Evolutionary conservation across 768 basidiomycete genomes (phyloP), one percentile per base, ranked within the genome.

Genomic region (Harrya chromipes): DNA sequence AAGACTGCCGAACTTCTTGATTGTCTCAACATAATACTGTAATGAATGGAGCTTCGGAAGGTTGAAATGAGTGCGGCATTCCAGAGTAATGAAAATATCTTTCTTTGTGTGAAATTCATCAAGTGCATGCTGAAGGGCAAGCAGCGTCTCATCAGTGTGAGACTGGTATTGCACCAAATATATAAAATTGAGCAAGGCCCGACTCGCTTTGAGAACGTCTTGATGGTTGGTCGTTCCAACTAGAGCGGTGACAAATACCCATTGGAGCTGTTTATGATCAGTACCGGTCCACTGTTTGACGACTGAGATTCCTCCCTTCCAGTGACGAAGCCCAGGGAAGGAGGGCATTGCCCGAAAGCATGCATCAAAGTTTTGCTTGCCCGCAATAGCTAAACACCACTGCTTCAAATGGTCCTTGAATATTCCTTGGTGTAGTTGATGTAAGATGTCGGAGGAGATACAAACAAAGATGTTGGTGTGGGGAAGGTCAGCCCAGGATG

Each of bases 101-200:
- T 43, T 43, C 2, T 7, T 0, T 4, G 8, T 6, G 16, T 43
- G 42, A 10, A 43, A 43, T 2, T 43, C 6, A 4, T 43, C 42
- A 3, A 33, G 42, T 3, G 31, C 19, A 6, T 33, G 29, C 7
- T 33, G 31, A 16, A 33, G 8, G 7, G 11, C 29, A 1, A 2
- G 2, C 4, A 43, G 14, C 0, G 31, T 20, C 4, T 33, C 6
- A 3, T 43, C 49, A 0, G 64, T 49, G 26, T 76, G 74, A 2
- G 59, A 13, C 0, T 61, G 61, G 47, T 69, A 70, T 36, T 70
- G 69, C 1, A 70, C 67, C 9, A 70, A 48, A 45, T 68, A 73
- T 11, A 75, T 49, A 50, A 76, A 77, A 49, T 77, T 70, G 0
- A 77, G 51, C 2, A 74, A 17, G 27, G 6, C 5, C 2, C 16